Conservation (phyloP, 768 basidiomycete genomes). For the Tephrocybe sp. region DNA sequence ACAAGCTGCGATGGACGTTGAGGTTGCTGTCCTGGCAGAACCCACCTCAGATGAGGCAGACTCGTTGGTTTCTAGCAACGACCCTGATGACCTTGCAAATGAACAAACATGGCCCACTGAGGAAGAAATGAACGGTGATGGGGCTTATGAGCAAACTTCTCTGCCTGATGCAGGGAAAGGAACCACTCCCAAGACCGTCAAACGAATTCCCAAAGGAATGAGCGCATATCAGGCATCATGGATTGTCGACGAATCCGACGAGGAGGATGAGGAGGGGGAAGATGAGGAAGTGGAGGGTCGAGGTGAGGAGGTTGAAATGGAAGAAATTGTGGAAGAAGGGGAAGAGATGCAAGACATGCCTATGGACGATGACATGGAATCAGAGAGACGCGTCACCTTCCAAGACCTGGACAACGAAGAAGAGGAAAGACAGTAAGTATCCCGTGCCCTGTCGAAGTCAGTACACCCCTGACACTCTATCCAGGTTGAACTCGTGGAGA, state of each 20-base stretch:
- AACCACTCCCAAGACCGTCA: constrained; percentile 79
- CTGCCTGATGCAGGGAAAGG: constrained; percentile 66
- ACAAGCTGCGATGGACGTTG: constrained; percentile 60
- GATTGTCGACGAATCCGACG: constrained; percentile 84
- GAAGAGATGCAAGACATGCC: constrained; percentile 62
- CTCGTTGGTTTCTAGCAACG: constrained; percentile 82
- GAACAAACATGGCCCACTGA: constrained; percentile 99
- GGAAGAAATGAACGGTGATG: constrained; percentile 75
- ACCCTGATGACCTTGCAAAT: constrained; percentile 85
- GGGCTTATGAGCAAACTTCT: constrained; percentile 24
- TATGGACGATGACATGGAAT: constrained; percentile 52
- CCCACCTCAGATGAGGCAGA: constrained; percentile 67
- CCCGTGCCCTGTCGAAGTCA: neutral
- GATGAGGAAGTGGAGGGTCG: constrained; percentile 43
- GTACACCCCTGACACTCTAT: constrained; percentile 9
- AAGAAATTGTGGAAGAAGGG: constrained; percentile 50
- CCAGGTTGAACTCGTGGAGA: constrained; percentile 68
- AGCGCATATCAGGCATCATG: constrained; percentile 97
- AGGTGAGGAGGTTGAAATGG: constrained; percentile 33
- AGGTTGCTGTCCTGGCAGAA: constrained; percentile 62
- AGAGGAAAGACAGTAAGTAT: constrained; percentile 81
- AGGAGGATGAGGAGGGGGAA: constrained; percentile 51
- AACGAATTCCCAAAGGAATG: constrained; percentile 89
- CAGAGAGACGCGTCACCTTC: constrained; percentile 61
- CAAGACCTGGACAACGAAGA: constrained; percentile 81